A percentile compares a stretch with the other conserved stretches of the same genome.
Conservation (phyloP, 768 basidiomycete genomes). For the Naganishia onofrii region DNA sequence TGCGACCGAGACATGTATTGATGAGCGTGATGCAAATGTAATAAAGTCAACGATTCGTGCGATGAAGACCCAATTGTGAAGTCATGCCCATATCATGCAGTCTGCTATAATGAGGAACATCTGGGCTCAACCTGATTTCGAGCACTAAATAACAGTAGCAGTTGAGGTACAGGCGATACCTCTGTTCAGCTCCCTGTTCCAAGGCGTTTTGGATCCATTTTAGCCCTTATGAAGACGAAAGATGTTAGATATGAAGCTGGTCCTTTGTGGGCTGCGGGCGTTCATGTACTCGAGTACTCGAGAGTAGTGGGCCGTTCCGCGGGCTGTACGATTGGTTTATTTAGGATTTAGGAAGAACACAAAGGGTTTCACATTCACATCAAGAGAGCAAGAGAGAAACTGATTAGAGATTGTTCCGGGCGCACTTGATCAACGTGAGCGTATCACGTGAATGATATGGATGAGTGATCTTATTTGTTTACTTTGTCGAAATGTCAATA, state of each 20-base stretch:
- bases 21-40: slow-evolving; percentile 3
- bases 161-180: too few species aligned
- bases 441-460: slow-evolving; percentile 2
- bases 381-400: too few species aligned
- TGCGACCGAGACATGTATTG: neutral
- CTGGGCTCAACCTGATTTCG: neutral
- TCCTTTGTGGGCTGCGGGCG: neutral
- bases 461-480: slow-evolving; percentile 1
- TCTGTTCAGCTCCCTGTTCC: too few species aligned
- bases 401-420: too few species aligned
- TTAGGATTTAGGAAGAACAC: too few species aligned
- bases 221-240: neutral
- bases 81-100: neutral
- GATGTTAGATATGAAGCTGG: neutral
- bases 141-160: too few species aligned
- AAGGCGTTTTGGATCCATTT: too few species aligned
- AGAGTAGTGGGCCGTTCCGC: neutral
- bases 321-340: neutral
- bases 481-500: neutral
- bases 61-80: neutral
- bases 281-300: neutral
- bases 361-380: too few species aligned
- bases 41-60: neutral
- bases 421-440: neutral
- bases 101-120: neutral